A percentile compares a stretch with the other conserved stretches of the same genome.
These are phyloP conservation scores for Phytopythium cucurbitacearum DNA, from an alignment of 352 stramenopile species.

Conservation along the genomic window DNA sequence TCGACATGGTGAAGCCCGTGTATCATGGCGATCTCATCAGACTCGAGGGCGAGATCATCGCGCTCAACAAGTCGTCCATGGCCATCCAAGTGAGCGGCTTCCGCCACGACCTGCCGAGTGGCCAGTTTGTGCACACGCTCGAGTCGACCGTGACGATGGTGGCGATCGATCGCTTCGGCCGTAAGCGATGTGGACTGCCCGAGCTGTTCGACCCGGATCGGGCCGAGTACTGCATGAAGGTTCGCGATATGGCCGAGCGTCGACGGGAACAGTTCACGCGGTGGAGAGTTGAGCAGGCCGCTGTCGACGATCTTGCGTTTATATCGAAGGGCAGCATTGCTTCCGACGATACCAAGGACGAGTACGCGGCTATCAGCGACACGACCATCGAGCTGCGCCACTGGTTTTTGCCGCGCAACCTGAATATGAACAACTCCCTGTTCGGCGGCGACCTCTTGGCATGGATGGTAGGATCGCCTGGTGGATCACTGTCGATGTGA, in stretches of 20 bases:
- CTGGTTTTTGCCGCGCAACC: constrained; percentile 64
- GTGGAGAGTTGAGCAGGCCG: constrained; percentile 40
- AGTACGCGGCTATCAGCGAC: constrained; percentile 42
- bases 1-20: constrained; percentile 49
- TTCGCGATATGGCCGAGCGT: constrained; percentile 32
- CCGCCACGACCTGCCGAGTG: constrained; percentile 34
- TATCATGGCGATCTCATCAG: constrained; percentile 54
- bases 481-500: too few species aligned
- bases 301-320: constrained; percentile 35
- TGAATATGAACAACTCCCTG: constrained; percentile 69
- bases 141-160: constrained; percentile 61
- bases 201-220: constrained; percentile 36
- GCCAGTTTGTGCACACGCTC: constrained; percentile 46
- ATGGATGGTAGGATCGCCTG: constrained; percentile 35
- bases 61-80: constrained; percentile 47
- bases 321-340: constrained; percentile 27
- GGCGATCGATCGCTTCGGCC: constrained; percentile 46
- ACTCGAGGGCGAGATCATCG: constrained; percentile 42
- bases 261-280: constrained; percentile 31
- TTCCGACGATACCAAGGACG: constrained; percentile 27
- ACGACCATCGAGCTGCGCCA: constrained; percentile 69
- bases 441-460: constrained; percentile 61
- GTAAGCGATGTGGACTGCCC: constrained; percentile 30
- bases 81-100: constrained; percentile 49
- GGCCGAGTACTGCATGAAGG: constrained; percentile 35